phyloP scores from a whole-genome alignment of 768 basidiomycete genomes.

The Postia placenta region DNA sequence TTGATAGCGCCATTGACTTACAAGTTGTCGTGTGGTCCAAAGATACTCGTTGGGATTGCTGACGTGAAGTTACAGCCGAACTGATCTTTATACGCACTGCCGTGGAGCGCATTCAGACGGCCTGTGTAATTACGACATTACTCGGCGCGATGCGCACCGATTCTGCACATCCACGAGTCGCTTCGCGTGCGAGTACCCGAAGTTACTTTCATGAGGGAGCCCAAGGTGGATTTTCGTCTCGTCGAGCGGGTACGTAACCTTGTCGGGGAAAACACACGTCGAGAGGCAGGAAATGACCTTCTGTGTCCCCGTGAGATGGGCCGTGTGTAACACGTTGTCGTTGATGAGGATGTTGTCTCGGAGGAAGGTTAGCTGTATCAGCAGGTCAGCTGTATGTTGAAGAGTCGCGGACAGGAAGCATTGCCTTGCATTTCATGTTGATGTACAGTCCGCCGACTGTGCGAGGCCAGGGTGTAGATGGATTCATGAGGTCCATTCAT shows the following conservation, averaged over 20 bases:
- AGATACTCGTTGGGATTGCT: constrained; percentile 96
- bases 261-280: constrained; percentile 96
- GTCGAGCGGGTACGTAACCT: constrained; percentile 87
- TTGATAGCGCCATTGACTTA: no score
- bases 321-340: constrained; percentile 81
- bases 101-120: neutral
- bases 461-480: no score
- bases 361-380: constrained; percentile 73
- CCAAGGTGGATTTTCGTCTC: constrained; percentile 91
- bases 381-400: constrained; percentile 1
- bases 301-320: constrained; percentile 54
- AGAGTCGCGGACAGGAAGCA: neutral
- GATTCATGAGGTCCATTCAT: neutral
- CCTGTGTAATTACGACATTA: neutral
- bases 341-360: constrained; percentile 95
- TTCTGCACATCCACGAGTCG: constrained; percentile 96
- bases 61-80: constrained; percentile 93
- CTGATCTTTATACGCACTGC: constrained; percentile 91
- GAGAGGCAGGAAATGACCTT: constrained; percentile 95
- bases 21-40: constrained; percentile 95
- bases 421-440: constrained; percentile 91
- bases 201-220: constrained; percentile 91
- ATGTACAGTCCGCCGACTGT: constrained; percentile 91
- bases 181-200: constrained; percentile 95
- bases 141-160: constrained; percentile 46